A percentile compares a stretch with the other conserved stretches of the same genome.
Evolutionary conservation across 345 rosid genomes (phyloP).

Genomic region (Eucalyptus cladocalyx): DNA sequence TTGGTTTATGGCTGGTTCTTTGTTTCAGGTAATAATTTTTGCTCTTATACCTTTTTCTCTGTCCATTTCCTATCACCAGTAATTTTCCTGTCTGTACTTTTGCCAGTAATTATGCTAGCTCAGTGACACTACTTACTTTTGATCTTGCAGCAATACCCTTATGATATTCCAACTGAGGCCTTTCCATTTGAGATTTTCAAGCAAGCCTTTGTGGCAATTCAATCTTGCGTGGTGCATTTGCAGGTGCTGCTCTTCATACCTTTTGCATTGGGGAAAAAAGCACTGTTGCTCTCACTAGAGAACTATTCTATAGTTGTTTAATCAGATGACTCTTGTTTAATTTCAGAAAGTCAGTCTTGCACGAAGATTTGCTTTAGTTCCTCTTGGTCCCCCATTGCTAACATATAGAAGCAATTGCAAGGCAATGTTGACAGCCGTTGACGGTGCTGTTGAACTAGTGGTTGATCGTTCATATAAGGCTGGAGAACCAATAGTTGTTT

Average conservation of each 20-base stretch:
- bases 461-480: slow-evolving; percentile 83
- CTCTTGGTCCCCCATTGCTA: slow-evolving; percentile 96
- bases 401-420: slow-evolving; percentile 88
- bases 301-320: not conserved
- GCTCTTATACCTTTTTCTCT: not conserved
- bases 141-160: slow-evolving; percentile 86
- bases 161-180: slow-evolving; percentile 95
- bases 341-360: slow-evolving; percentile 92
- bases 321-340: not conserved
- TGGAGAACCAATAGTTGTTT: slow-evolving; percentile 84
- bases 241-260: slow-evolving; percentile 29
- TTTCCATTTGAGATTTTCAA: slow-evolving; percentile 87
- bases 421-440: slow-evolving; percentile 85
- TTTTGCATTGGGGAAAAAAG: not conserved
- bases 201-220: slow-evolving; percentile 94
- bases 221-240: slow-evolving; percentile 96
- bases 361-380: slow-evolving; percentile 94
- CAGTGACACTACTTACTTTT: not conserved
- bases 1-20: slow-evolving; percentile 99
- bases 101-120: not conserved
- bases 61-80: not conserved
- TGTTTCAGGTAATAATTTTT: slow-evolving; percentile 66
- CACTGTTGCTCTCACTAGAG: not conserved
- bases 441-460: slow-evolving; percentile 75
- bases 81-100: not conserved